These are phyloP conservation scores for Lagenidium giganteum DNA, from an alignment of 352 stramenopile species.

Conservation along the genomic window DNA sequence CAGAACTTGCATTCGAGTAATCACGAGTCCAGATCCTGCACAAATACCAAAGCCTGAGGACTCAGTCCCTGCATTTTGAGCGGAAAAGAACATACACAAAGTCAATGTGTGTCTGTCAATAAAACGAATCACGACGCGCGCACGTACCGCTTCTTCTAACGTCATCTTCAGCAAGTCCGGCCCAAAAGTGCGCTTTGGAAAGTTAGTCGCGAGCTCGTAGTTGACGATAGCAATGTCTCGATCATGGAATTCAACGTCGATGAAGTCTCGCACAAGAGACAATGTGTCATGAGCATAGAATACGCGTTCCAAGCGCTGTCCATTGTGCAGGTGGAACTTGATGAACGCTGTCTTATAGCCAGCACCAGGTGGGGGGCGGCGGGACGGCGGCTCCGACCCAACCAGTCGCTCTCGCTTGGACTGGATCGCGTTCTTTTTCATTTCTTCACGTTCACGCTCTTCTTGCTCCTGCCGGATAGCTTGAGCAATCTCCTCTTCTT, in stretches of 20 bases:
- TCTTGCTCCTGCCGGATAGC: conserved; percentile 17
- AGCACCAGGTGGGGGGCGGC: conserved; percentile 34
- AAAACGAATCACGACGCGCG: neutral
- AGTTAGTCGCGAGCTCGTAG: conserved; percentile 86
- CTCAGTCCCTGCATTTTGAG: conserved; percentile 41
- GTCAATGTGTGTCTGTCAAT: neutral
- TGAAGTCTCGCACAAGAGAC: conserved; percentile 69
- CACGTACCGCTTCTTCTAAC: conserved; percentile 63
- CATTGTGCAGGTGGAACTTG: conserved; percentile 82
- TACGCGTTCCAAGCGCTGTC: conserved; percentile 63
- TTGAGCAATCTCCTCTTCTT: conserved; percentile 34
- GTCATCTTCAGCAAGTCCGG: conserved; percentile 54
- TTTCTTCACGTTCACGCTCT: conserved; percentile 22
- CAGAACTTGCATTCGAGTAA: conserved; percentile 4
- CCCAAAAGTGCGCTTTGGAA: conserved; percentile 69
- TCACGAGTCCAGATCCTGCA: conserved; percentile 82
- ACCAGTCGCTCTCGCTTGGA: conserved; percentile 46
- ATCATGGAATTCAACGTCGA: conserved; percentile 81
- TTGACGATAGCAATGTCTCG: conserved; percentile 66
- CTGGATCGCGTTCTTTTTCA: conserved; percentile 38
- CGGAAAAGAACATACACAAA: neutral
- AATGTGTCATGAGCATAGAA: conserved; percentile 81
- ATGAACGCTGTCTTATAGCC: conserved; percentile 70
- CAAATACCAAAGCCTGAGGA: conserved; percentile 71
- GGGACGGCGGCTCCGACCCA: conserved; percentile 37